Conservation (phyloP, 2,329 filamentous ascomycete species). For the Colletotrichum musicola region DNA sequence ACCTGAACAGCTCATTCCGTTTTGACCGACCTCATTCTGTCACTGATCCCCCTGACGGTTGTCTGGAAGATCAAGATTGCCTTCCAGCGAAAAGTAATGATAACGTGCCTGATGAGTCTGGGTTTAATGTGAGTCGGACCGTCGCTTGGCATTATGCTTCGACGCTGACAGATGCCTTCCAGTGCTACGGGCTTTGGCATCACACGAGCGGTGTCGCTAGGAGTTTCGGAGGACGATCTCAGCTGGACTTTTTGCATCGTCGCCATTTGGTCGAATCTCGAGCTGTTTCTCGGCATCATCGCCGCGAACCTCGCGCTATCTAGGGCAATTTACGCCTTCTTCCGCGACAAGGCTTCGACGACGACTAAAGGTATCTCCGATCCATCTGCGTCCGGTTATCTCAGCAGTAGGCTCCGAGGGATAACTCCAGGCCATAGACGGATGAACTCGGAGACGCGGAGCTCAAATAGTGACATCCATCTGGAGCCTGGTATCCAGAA, state of each 20-base stretch:
- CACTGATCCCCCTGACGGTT: conserved; percentile 45
- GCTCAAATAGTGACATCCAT: conserved; percentile 11
- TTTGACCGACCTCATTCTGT: conserved; percentile 43
- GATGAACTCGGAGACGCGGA: not conserved
- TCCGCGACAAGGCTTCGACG: not conserved
- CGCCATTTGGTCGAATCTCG: conserved; percentile 53
- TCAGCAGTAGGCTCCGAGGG: conserved; percentile 14
- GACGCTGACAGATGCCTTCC: not conserved
- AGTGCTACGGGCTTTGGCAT: conserved; percentile 44
- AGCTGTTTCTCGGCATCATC: conserved; percentile 52
- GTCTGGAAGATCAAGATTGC: conserved; percentile 49
- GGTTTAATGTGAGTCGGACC: conserved; percentile 44
- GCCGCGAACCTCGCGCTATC: conserved; percentile 48
- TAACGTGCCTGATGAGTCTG: conserved; percentile 48
- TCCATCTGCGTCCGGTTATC: conserved; percentile 15
- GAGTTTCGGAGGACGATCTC: conserved; percentile 40
- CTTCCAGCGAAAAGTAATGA: conserved; percentile 43
- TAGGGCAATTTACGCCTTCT: conserved; percentile 40
- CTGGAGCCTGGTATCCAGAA: conserved; percentile 40
- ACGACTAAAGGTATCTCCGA: not conserved
- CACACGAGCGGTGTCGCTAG: conserved; percentile 40
- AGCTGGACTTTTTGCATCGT: conserved; percentile 48
- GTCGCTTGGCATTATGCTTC: not conserved
- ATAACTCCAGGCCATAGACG: conserved; percentile 3
- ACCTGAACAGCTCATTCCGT: conserved; percentile 41